Conservation (phyloP, 306 rosid genomes). For the Ochetophila trinervis region DNA sequence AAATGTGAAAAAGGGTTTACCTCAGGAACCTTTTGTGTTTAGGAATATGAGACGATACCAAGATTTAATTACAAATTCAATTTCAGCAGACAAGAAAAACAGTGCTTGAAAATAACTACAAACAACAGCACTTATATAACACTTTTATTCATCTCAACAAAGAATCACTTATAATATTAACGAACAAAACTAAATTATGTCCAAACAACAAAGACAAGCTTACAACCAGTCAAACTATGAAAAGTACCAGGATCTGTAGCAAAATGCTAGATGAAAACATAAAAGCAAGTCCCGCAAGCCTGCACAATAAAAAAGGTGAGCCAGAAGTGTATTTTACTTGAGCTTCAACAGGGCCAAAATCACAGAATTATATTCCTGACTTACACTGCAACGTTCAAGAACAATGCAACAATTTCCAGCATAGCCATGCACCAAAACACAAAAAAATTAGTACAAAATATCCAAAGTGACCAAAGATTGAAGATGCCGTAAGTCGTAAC, state of each 20-base stretch:
- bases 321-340: constrained; percentile 18
- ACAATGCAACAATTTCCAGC: constrained; percentile 18
- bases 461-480: neutral
- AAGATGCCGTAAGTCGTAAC: neutral
- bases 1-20: neutral
- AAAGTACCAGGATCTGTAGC: constrained; percentile 89
- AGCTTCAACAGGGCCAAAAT: constrained; percentile 27
- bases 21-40: too few species aligned
- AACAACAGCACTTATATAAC: too few species aligned
- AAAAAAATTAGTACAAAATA: constrained; percentile 29
- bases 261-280: constrained; percentile 97
- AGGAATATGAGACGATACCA: too few species aligned
- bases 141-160: too few species aligned
- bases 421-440: constrained; percentile 34
- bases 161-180: neutral
- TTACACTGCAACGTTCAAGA: constrained; percentile 65
- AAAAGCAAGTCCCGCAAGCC: constrained; percentile 98
- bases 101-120: too few species aligned
- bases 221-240: constrained; percentile 12
- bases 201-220: constrained; percentile 17
- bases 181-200: neutral
- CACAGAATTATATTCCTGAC: constrained; percentile 34
- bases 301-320: constrained; percentile 29
- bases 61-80: too few species aligned
- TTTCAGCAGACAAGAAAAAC: too few species aligned